phyloP scores from a whole-genome alignment of 805 yeast species.

The Diddensiella santjacobensis region DNA sequence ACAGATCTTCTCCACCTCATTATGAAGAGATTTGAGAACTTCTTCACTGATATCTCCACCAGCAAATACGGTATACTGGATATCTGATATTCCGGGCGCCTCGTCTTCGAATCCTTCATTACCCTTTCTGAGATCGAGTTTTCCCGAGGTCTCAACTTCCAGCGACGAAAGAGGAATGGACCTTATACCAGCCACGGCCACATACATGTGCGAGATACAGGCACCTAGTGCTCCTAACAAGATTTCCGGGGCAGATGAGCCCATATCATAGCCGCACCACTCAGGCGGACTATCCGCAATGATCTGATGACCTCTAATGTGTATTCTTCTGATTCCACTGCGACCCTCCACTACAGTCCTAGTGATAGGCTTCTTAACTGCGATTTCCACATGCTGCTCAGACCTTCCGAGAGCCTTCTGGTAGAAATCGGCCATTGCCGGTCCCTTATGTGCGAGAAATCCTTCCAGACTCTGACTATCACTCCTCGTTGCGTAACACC shows the following conservation, averaged over 20 bases:
- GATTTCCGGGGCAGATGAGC: constrained; percentile 13
- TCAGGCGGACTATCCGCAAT: constrained; percentile 14
- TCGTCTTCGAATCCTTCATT: constrained; percentile 12
- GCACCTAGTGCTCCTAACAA: constrained; percentile 13
- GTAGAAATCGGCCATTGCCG: constrained; percentile 11
- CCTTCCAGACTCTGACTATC: constrained; percentile 7
- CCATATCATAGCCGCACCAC: constrained; percentile 14
- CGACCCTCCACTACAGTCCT: constrained; percentile 11
- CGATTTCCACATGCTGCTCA: constrained; percentile 6
- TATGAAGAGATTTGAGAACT: constrained; percentile 5
- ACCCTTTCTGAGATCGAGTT: constrained; percentile 13
- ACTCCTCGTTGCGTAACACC: no score
- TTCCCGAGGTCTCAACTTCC: constrained; percentile 8
- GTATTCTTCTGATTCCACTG: constrained; percentile 9
- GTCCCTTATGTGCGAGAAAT: constrained; percentile 12
- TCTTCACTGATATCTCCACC: not conserved
- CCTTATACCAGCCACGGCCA: constrained; percentile 13
- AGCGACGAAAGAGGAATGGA: constrained; percentile 2
- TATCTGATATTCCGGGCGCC: constrained; percentile 12
- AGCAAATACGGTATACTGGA: constrained; percentile 12
- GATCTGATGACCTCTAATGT: constrained; percentile 9
- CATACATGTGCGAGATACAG: constrained; percentile 14
- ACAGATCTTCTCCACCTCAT: constrained; percentile 24
- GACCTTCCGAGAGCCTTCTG: constrained; percentile 10
- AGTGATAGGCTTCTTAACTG: constrained; percentile 1